Evolutionary conservation across 23 red algal genomes (phyloP).

Genomic region (Gracilariopsis chorda): DNA sequence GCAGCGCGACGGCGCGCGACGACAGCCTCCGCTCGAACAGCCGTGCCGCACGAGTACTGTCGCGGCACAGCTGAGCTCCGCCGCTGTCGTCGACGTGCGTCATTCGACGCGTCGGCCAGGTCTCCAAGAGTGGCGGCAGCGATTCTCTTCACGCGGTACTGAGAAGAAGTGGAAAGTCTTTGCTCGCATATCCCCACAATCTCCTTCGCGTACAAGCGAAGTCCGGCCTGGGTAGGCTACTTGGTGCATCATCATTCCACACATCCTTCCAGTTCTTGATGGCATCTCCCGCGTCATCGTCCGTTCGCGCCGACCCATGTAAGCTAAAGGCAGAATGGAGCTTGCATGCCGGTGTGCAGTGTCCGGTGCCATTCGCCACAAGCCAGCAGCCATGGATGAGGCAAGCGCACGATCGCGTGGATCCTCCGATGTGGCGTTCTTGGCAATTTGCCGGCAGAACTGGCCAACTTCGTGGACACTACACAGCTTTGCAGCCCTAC

Average conservation of each 20-base stretch:
- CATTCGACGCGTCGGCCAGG: slow-evolving; percentile 46
- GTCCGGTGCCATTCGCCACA: slow-evolving; percentile 63
- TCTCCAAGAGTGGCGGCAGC: slow-evolving; percentile 59
- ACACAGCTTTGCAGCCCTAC: slow-evolving; percentile 32
- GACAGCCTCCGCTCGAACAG: too few relatives aligned
- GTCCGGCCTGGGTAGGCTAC: slow-evolving; percentile 51
- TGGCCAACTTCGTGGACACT: slow-evolving; percentile 18
- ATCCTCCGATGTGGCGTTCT: slow-evolving; percentile 40
- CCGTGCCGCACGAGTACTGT: too few relatives aligned
- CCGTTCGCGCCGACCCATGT: slow-evolving; percentile 64
- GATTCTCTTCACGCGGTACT: slow-evolving; percentile 66
- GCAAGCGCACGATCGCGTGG: slow-evolving; percentile 43
- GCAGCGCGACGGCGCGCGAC: too few relatives aligned
- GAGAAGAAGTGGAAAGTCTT: slow-evolving; percentile 45
- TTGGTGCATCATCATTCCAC: slow-evolving; percentile 69
- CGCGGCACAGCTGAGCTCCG: too few relatives aligned
- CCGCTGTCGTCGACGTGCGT: too few relatives aligned
- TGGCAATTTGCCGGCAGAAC: slow-evolving; percentile 29
- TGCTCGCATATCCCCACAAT: slow-evolving; percentile 51
- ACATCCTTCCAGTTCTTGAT: slow-evolving; percentile 66
- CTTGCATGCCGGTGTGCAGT: slow-evolving; percentile 60
- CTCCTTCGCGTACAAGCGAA: slow-evolving; percentile 61
- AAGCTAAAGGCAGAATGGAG: slow-evolving; percentile 45
- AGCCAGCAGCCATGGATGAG: slow-evolving; percentile 33
- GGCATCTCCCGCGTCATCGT: slow-evolving; percentile 54